Conservation (phyloP, 805 yeast genomes). For the Priceomyces melissophilus region DNA sequence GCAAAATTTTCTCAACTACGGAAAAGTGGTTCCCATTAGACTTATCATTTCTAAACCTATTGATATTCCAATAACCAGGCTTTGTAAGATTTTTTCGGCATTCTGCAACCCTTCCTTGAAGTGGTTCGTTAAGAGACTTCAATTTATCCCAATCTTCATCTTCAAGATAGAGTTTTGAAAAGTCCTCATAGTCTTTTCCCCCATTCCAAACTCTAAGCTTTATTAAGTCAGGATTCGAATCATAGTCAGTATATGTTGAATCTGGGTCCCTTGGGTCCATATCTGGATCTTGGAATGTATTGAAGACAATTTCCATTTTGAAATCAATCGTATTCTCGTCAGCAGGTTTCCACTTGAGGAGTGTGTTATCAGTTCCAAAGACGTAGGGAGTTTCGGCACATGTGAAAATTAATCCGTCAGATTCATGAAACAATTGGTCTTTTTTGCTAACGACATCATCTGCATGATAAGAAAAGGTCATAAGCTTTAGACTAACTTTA, state of each 20-base stretch:
- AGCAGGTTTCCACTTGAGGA: constrained; percentile 96
- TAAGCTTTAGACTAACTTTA: constrained; percentile 79
- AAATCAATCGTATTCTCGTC: constrained; percentile 94
- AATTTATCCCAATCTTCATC: constrained; percentile 80
- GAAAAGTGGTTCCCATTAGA: constrained; percentile 78
- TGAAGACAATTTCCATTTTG: constrained; percentile 62
- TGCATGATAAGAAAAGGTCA: constrained; percentile 80
- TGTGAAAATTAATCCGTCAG: constrained; percentile 93
- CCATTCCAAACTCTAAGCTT: constrained; percentile 80
- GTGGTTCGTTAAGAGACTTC: constrained; percentile 69
- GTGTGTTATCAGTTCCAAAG: constrained; percentile 81
- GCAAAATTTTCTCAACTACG: constrained; percentile 78
- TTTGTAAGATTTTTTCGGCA: constrained; percentile 61
- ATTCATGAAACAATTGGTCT: constrained; percentile 74
- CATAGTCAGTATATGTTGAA: constrained; percentile 76
- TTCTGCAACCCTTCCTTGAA: constrained; percentile 87
- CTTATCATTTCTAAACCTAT: constrained; percentile 93
- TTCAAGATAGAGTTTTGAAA: constrained; percentile 56
- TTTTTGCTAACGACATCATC: constrained; percentile 69
- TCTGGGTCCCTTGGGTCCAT: constrained; percentile 64
- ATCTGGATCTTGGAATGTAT: constrained; percentile 56
- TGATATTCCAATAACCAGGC: constrained; percentile 70
- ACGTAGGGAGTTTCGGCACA: constrained; percentile 84
- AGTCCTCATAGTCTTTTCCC: constrained; percentile 55
- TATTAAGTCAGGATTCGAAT: constrained; percentile 62